These are phyloP conservation scores for Adansonia digitata DNA, from an alignment of 345 rosid species.

Conservation along the genomic window DNA sequence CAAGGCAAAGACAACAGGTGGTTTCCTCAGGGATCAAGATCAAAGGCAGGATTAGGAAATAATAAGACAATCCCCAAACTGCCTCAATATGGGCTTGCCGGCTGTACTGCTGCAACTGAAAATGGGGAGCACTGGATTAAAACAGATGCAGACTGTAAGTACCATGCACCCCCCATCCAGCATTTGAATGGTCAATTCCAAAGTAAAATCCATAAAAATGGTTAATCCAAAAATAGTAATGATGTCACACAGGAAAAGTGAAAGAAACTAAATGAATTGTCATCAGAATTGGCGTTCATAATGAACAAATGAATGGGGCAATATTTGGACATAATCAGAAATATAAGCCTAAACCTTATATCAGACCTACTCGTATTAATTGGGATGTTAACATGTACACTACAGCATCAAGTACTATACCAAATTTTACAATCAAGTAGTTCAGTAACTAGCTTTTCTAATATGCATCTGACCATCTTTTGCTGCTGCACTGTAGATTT, in stretches of 20 bases:
- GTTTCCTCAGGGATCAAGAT: constrained; percentile 24
- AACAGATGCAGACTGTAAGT: constrained; percentile 94
- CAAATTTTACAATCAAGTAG: background rate
- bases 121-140: constrained; percentile 79
- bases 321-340: constrained; percentile 4
- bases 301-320: background rate
- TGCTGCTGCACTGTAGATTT: constrained; percentile 51
- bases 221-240: background rate
- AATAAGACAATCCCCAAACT: constrained; percentile 26
- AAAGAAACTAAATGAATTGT: background rate
- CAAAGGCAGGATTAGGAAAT: constrained; percentile 26
- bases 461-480: constrained; percentile 19
- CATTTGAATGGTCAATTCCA: background rate
- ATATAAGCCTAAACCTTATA: background rate
- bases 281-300: background rate
- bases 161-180: background rate
- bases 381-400: background rate
- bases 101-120: constrained; percentile 33
- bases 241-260: background rate
- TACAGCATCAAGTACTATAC: background rate
- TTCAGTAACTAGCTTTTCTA: background rate
- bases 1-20: constrained; percentile 25
- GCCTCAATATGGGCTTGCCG: constrained; percentile 24
- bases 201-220: background rate
- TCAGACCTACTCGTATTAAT: no score